Percentiles rank a stretch among this genome's conserved stretches.
These are phyloP conservation scores for Pelargonium fulgidum DNA, from an alignment of 441 rosid species.

Conservation along the genomic window DNA sequence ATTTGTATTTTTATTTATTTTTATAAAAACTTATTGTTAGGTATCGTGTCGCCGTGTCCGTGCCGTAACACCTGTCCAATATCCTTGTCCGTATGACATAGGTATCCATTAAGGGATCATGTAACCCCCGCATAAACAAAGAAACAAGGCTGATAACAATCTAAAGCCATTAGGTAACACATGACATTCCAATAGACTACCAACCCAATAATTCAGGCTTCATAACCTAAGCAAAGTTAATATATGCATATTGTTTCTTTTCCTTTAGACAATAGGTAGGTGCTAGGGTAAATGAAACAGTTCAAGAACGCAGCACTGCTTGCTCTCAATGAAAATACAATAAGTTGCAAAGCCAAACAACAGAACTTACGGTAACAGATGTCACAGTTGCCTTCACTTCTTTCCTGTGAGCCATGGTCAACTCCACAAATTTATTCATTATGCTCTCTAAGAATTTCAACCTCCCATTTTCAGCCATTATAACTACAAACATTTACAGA, in stretches of 20 bases:
- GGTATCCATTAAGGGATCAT: background rate
- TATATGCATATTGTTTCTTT: background rate
- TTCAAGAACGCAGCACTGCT: background rate
- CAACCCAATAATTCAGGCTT: background rate
- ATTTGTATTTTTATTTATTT: too few relatives aligned
- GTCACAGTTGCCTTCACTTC: conserved; percentile 72
- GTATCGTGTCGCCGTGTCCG: background rate
- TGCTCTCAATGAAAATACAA: background rate
- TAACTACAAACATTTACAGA: conserved; percentile 29
- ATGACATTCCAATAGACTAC: background rate
- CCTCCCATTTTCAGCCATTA: conserved; percentile 79
- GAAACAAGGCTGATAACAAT: too few relatives aligned
- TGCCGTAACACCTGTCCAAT: background rate
- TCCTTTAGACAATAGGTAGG: background rate
- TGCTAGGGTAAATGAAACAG: background rate
- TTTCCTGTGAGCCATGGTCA: conserved; percentile 82
- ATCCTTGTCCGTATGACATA: background rate
- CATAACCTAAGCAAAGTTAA: background rate
- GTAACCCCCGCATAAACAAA: background rate
- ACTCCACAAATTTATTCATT: conserved; percentile 51
- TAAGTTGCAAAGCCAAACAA: background rate
- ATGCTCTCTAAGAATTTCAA: conserved; percentile 51
- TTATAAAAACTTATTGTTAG: background rate
- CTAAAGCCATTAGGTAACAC: background rate
- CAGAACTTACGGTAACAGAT: conserved; percentile 62